Base-by-base conservation (phyloP, 441 rosid genomes). In the Gossypium laxum region DNA sequence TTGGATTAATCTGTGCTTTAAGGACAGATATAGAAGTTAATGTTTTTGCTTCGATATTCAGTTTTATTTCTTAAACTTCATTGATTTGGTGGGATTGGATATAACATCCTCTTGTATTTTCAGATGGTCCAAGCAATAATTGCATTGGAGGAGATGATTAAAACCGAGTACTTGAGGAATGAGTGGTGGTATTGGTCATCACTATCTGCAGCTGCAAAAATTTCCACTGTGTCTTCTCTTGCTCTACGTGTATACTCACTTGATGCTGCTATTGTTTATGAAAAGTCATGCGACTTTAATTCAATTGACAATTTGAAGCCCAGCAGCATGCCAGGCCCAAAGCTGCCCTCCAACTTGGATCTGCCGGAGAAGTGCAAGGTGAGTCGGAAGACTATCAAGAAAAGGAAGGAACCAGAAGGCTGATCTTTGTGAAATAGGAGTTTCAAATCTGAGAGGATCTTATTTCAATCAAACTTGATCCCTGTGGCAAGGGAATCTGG, bases 161-260 rank as follows among this genome's bases (percentile, higher is more conserved):
- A 84, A 84, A 81, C 91, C 1, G 89, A 87, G 76, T 86, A 79
- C 77, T 77, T 94, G 78, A 86, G 85, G 82, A 94, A 86, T 78
- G 97, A 87, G 30, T 92, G 99, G 99, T 94, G 99, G 99, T 89
- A 92, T 78, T 92, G 98, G 99, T 92, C 98, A 75, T 95, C 97
- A 30, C 90, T 89, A 59, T 87, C 98, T 64, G 99, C 91, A 66
- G 98, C 97, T 71, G 93, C 85, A 47, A 91, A 84, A 82, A 84
- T 88, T 47, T 87, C 92, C 52, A 92, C 97, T 4, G 41, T 92
- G 74, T 83, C 98, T 78, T 82, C 92, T 55, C 87, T 95, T 61
- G 91, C 99, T 6, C 81, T 95, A 55, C 95, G 95, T 19, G 83
- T 92, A 73, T 91, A 85, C 74, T 79, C 97, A 72, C 89, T 95